A percentile compares a stretch with the other conserved stretches of the same genome.
Evolutionary conservation across 192 early-diverging fungal genomes (phyloP).

Genomic region (Coemansia sp.): DNA sequence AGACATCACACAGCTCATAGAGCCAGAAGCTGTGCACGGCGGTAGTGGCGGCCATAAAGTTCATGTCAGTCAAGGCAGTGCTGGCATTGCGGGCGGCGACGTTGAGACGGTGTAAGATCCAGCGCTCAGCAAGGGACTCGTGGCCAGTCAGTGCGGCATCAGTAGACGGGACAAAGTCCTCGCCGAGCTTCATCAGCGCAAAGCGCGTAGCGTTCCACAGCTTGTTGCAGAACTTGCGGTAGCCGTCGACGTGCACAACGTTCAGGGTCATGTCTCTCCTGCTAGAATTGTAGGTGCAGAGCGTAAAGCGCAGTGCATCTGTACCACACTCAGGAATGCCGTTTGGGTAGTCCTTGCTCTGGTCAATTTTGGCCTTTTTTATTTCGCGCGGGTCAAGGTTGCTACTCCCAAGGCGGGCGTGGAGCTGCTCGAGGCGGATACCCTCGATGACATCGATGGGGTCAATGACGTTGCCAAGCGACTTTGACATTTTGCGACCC

Average conservation of each 20-base stretch:
- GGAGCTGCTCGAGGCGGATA: constrained; percentile 77
- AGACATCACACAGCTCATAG: constrained; percentile 97
- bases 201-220: constrained; percentile 98
- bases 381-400: constrained; percentile 93
- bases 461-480: constrained; percentile 97
- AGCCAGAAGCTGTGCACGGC: constrained; percentile 93
- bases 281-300: constrained; percentile 74
- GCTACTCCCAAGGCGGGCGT: constrained; percentile 75
- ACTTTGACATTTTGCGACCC: constrained; percentile 98
- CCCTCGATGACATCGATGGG: constrained; percentile 97
- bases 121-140: constrained; percentile 87
- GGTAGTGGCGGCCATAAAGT: constrained; percentile 91
- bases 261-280: constrained; percentile 94
- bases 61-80: constrained; percentile 74
- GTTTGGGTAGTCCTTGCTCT: constrained; percentile 88
- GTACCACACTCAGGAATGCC: constrained; percentile 99
- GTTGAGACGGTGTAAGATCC: constrained; percentile 94
- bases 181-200: constrained; percentile 94
- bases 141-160: constrained; percentile 65
- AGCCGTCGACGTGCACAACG: constrained; percentile 95
- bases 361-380: constrained; percentile 81
- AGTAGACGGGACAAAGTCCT: constrained; percentile 74
- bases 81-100: constrained; percentile 76
- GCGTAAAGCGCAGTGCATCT: constrained; percentile 87
- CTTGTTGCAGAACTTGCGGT: constrained; percentile 99